These are phyloP conservation scores for Penicillium longicatenatum DNA, from an alignment of 495 filamentous ascomycete species.

Conservation along the genomic window DNA sequence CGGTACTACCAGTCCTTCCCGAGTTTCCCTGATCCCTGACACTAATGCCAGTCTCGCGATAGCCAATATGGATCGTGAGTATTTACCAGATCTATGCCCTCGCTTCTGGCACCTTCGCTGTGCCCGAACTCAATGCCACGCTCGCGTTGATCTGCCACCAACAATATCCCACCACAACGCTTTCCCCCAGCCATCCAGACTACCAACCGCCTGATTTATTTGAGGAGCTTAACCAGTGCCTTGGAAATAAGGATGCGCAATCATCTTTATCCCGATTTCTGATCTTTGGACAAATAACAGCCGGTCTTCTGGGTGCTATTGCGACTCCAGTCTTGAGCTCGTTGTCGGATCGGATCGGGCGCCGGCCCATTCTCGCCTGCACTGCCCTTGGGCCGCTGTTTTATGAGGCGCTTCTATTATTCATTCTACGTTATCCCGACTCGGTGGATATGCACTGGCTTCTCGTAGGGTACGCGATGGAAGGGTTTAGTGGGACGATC, in stretches of 20 bases:
- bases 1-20: not conserved
- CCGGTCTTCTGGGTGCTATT: conserved; percentile 14
- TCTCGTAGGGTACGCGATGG: conserved; percentile 8
- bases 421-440: conserved; percentile 5
- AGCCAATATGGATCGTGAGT: conserved; percentile 42
- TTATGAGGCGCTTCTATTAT: not conserved
- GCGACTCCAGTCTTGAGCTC: conserved; percentile 8
- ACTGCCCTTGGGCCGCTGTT: conserved; percentile 3
- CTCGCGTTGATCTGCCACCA: conserved; percentile 16
- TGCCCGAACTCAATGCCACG: conserved; percentile 14
- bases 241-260: conserved; percentile 9
- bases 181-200: not conserved
- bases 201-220: not conserved
- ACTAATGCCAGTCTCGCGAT: conserved; percentile 14
- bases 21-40: not conserved
- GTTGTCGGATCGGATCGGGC: conserved; percentile 10
- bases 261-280: conserved; percentile 5
- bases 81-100: conserved; percentile 3
- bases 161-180: not conserved
- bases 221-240: conserved; percentile 6
- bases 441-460: conserved; percentile 2
- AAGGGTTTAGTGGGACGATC: conserved; percentile 8
- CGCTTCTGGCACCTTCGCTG: conserved; percentile 5
- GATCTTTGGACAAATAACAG: conserved; percentile 7
- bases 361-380: conserved; percentile 2